phyloP scores from a whole-genome alignment of 139 green algal species.

The Chlorella sp. region DNA sequence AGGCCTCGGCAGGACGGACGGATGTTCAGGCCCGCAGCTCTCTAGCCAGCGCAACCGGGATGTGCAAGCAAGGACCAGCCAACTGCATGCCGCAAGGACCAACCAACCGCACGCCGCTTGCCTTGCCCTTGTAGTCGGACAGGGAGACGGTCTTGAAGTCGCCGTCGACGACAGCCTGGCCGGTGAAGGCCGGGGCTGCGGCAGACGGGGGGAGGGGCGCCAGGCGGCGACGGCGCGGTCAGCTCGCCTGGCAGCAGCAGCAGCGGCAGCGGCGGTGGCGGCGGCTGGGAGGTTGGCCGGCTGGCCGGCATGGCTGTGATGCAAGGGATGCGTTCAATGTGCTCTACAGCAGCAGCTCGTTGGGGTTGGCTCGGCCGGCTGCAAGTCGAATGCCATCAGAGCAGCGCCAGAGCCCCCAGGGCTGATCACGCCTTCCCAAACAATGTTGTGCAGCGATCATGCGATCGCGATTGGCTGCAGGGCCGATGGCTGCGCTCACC shows the following conservation, averaged over 20 bases:
- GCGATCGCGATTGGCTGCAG: no score
- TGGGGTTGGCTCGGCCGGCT: no score
- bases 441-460: no score
- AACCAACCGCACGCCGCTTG: no score
- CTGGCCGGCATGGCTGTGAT: no score
- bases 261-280: background rate
- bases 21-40: no score
- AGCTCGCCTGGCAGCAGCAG: background rate
- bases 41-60: no score
- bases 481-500: background rate
- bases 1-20: no score
- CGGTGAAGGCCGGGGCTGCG: conserved; percentile 44
- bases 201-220: background rate
- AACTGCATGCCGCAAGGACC: no score
- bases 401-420: no score
- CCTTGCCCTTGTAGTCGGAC: conserved; percentile 51
- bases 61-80: no score
- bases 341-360: background rate
- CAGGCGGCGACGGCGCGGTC: background rate
- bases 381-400: background rate
- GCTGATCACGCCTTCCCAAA: background rate
- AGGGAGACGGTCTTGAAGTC: conserved; percentile 43
- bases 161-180: conserved; percentile 43
- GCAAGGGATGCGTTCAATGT: no score
- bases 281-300: background rate